Evolutionary conservation across 2,329 filamentous ascomycete genomes (phyloP), one percentile per base, ranked within the genome.

Genomic region (Aaosphaeria arxii): DNA sequence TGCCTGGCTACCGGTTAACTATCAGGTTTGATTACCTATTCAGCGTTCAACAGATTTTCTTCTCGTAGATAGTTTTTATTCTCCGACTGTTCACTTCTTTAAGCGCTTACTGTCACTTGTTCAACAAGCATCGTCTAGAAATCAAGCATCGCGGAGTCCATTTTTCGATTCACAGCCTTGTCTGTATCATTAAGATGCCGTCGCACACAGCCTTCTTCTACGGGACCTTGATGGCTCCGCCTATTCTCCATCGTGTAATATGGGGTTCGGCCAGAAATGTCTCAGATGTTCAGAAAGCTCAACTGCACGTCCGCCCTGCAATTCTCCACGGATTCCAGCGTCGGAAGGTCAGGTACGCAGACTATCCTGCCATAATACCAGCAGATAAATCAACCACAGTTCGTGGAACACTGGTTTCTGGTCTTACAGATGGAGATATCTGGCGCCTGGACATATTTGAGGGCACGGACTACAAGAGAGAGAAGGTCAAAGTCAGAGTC

Each of bases 211-310:
- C 81, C 56, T 86, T 86, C 73, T 85, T 86, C 77, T 86, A 86
- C 65, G 83, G 81, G 78, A 85, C 82, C 29, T 71, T 86, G 64
- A 96, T 96, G 91, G 88, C 86, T n/a, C 84, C 87, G 0, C 83
- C 87, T 62, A 85, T 97, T 61, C 89, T 97, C 58, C 87, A 88
- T 73, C 87, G 87, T 32, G 91, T 96, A 40, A 89, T 89, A 70
- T 89, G 91, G 71, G 82, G 84, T 56, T 68, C 73, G 11, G 79
- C 68, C 62, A 77, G 68, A 2, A 52, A 59, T 67, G 77, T 73
- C 53, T 36, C 33, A 9, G 33, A 9, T n/a, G 9, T 9, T n/a
- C 77, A 79, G 63, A 74, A 71, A 49, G 67, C 69, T 9, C 70
- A 81, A 42, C 74, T 92, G 33, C 82, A 82, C 53, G 81, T 90